These are phyloP conservation scores for Zygosaccharomyces pseudorouxii DNA, from an alignment of 805 yeast genomes.

Conservation along the genomic window DNA sequence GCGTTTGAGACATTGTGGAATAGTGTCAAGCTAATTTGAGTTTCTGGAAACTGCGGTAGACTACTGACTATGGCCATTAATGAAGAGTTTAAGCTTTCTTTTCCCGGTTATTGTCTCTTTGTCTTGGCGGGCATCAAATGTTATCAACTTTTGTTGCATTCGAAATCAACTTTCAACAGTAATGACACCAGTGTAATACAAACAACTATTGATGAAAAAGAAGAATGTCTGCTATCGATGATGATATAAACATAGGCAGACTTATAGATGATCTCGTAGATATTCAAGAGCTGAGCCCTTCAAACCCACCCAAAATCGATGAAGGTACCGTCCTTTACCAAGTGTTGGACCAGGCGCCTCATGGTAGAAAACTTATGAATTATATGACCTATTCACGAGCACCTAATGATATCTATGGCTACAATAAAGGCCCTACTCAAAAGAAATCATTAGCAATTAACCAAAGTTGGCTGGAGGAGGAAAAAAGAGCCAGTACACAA, in stretches of 20 bases:
- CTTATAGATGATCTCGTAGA: constrained; percentile 3
- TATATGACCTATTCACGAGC: constrained; percentile 12
- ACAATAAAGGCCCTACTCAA: constrained; percentile 8
- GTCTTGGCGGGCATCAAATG: neutral
- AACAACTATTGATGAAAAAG: neutral
- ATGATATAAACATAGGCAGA: neutral
- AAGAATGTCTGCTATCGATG: neutral
- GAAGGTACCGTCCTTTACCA: constrained; percentile 17
- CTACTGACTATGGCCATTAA: constrained; percentile 10
- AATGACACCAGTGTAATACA: neutral
- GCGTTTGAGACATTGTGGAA: constrained; percentile 46
- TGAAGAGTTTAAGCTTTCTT: neutral
- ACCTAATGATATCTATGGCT: constrained; percentile 1
- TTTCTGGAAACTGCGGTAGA: constrained; percentile 47
- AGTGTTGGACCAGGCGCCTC: constrained; percentile 22
- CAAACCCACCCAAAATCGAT: neutral
- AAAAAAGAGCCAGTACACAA: constrained; percentile 13
- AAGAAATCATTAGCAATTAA: constrained; percentile 12
- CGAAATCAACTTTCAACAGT: neutral
- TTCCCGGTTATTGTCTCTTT: neutral
- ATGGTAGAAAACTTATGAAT: constrained; percentile 28
- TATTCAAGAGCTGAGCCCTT: constrained; percentile 6
- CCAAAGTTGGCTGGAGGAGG: constrained; percentile 25
- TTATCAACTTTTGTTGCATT: neutral
- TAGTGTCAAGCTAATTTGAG: constrained; percentile 38